phyloP scores from a whole-genome alignment of 768 basidiomycete genomes.

The Xerocomus brunneocitrinus region DNA sequence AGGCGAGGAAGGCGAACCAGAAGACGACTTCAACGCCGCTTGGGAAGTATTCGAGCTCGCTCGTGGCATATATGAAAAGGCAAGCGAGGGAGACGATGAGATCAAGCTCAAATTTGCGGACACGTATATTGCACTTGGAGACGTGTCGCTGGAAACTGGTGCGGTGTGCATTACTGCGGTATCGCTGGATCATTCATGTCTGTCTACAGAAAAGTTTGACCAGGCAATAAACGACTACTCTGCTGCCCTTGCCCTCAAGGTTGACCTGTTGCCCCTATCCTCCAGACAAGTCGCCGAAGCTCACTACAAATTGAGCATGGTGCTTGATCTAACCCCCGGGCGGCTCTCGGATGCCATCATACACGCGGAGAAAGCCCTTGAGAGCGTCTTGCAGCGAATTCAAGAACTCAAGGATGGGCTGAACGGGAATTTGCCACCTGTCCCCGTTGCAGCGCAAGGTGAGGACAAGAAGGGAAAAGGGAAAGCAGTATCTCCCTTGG shows the following conservation, averaged over 20 bases:
- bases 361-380: constrained; percentile 76
- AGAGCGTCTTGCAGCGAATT: constrained; percentile 70
- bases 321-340: constrained; percentile 85
- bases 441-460: constrained; percentile 29
- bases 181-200: background rate
- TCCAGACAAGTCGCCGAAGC: constrained; percentile 92
- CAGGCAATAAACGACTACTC: constrained; percentile 89
- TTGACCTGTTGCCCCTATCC: constrained; percentile 70
- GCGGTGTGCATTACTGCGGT: constrained; percentile 19
- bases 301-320: constrained; percentile 92
- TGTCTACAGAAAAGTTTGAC: constrained; percentile 81
- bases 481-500: constrained; percentile 47
- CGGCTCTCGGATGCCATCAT: constrained; percentile 75
- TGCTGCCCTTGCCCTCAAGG: constrained; percentile 70
- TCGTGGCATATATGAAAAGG: constrained; percentile 76
- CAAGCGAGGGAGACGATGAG: constrained; percentile 52
- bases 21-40: constrained; percentile 96
- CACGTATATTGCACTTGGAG: constrained; percentile 85
- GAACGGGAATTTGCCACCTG: constrained; percentile 31
- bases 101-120: constrained; percentile 83
- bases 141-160: constrained; percentile 98
- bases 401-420: constrained; percentile 50
- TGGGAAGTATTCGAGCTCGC: constrained; percentile 98
- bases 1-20: constrained; percentile 74
- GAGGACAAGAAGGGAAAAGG: constrained; percentile 65